These are phyloP conservation scores for Colletotrichum agaves DNA, from an alignment of 2,329 filamentous ascomycete species.

Conservation along the genomic window DNA sequence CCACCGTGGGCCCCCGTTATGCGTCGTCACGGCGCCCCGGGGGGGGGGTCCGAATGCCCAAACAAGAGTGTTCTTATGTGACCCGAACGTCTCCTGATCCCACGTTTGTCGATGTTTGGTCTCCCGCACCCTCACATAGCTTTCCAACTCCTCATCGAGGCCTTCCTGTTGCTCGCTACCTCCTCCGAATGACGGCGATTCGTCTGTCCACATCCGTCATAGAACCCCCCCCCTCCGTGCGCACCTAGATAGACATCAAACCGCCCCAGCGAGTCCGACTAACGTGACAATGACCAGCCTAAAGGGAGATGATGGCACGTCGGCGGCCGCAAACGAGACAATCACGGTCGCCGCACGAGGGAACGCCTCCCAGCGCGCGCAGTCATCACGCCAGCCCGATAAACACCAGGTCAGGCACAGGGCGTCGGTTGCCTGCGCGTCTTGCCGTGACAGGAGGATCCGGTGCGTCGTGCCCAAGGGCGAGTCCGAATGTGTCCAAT, in stretches of 20 bases:
- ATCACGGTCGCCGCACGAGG: slow-evolving; percentile 47
- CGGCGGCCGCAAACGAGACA: slow-evolving; percentile 38
- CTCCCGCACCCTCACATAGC: background rate
- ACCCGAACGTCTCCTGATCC: background rate
- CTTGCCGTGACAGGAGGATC: slow-evolving; percentile 58
- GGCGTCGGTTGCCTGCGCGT: slow-evolving; percentile 65
- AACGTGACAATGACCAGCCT: slow-evolving; percentile 10
- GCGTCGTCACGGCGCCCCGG: slow-evolving; percentile 20
- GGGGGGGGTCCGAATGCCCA: background rate
- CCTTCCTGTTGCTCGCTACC: background rate
- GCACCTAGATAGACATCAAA: background rate
- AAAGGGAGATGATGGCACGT: background rate
- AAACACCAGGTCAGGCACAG: slow-evolving; percentile 56
- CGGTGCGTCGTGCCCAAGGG: slow-evolving; percentile 66
- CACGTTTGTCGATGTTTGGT: background rate
- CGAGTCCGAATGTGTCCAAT: slow-evolving; percentile 62
- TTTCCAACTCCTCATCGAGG: background rate
- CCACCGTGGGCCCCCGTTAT: slow-evolving; percentile 15
- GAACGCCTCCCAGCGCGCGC: slow-evolving; percentile 47
- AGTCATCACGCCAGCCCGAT: slow-evolving; percentile 41
- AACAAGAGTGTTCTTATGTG: background rate
- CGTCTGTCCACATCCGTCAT: too few species aligned
- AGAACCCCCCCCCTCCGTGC: too few species aligned
- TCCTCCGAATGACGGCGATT: too few species aligned
- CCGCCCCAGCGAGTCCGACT: background rate